These are phyloP conservation scores for Xylaria arbuscula DNA, from an alignment of 2,329 filamentous ascomycete species.

Conservation along the genomic window DNA sequence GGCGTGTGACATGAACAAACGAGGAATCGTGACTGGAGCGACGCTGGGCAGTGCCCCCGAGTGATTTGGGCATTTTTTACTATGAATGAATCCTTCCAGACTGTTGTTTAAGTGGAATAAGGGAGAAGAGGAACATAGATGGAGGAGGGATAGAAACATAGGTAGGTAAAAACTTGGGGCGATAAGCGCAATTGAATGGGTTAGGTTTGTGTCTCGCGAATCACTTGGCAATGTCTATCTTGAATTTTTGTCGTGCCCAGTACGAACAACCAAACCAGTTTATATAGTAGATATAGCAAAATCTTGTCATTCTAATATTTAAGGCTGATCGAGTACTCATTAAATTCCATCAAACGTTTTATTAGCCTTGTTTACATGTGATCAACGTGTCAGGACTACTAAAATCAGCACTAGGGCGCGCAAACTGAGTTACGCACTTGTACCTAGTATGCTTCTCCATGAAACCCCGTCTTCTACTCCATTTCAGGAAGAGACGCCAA, in stretches of 20 bases:
- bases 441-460: neutral
- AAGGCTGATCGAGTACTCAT: no score
- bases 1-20: constrained; percentile 1
- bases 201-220: neutral
- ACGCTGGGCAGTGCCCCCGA: neutral
- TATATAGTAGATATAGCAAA: neutral
- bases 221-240: neutral
- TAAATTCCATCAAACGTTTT: no score
- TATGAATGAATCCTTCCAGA: neutral
- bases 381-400: no score
- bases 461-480: neutral
- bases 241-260: neutral
- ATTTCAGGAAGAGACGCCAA: constrained; percentile 11
- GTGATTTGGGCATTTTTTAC: neutral
- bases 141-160: neutral
- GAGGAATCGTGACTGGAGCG: neutral
- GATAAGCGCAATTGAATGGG: neutral
- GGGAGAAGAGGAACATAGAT: neutral
- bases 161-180: neutral
- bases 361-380: no score
- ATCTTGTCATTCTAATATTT: no score
- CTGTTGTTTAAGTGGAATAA: neutral
- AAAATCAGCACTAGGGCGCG: no score
- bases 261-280: neutral
- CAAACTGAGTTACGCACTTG: no score